These are phyloP conservation scores for Mycosphaerelloides madeirae DNA, from an alignment of 2,329 filamentous ascomycete species.

Conservation along the genomic window DNA sequence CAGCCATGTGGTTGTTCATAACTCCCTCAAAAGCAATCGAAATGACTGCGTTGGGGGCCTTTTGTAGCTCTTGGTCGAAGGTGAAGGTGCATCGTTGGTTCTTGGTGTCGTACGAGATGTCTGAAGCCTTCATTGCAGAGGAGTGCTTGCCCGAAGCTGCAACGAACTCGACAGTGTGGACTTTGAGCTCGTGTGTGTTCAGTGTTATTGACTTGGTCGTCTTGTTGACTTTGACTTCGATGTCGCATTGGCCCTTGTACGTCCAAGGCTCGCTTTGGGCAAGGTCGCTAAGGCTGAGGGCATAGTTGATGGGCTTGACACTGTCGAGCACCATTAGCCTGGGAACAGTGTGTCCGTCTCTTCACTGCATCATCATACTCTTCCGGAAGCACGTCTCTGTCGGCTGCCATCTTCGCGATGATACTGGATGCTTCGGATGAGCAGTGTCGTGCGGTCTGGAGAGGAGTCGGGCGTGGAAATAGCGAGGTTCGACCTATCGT, in stretches of 20 bases:
- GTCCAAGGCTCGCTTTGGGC: slow-evolving; percentile 68
- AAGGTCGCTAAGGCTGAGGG: slow-evolving; percentile 73
- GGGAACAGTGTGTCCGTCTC: not conserved
- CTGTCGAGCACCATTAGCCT: slow-evolving; percentile 33
- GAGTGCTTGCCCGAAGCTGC: slow-evolving; percentile 55
- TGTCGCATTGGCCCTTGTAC: slow-evolving; percentile 81
- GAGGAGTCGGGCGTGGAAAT: not conserved
- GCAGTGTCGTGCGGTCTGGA: slow-evolving; percentile 19
- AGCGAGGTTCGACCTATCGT: too few species aligned
- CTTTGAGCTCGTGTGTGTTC: slow-evolving; percentile 79
- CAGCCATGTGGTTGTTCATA: slow-evolving; percentile 90
- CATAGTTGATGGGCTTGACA: slow-evolving; percentile 82
- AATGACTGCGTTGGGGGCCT: slow-evolving; percentile 61
- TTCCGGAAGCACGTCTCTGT: slow-evolving; percentile 43
- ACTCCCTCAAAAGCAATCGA: slow-evolving; percentile 71
- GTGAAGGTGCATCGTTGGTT: slow-evolving; percentile 76
- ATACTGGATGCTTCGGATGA: slow-evolving; percentile 28
- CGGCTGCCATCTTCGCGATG: slow-evolving; percentile 40
- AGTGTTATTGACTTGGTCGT: slow-evolving; percentile 72
- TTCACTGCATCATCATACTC: slow-evolving; percentile 31
- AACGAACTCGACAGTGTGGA: slow-evolving; percentile 62
- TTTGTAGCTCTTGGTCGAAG: slow-evolving; percentile 68
- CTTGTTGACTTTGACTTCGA: slow-evolving; percentile 68
- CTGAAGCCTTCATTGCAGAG: slow-evolving; percentile 56
- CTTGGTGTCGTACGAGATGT: slow-evolving; percentile 75